Conservation (phyloP, 768 basidiomycete genomes). For the Hirschioporus abietinus region DNA sequence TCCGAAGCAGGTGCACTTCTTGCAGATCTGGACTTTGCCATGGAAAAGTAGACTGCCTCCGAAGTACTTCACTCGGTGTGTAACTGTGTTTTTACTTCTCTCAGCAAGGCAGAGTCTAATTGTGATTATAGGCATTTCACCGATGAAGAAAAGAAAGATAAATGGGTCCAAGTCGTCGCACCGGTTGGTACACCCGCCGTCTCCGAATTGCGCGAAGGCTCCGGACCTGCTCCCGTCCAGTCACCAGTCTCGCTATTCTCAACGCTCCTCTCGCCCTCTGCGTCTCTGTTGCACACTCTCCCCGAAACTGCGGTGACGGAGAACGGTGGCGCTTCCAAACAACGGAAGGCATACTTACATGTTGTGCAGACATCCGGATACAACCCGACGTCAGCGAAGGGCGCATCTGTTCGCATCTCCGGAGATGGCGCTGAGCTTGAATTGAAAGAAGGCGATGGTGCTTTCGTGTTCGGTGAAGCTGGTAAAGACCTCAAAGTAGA, state of each 20-base stretch:
- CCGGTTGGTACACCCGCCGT: conserved; percentile 60
- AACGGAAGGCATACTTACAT: conserved; percentile 75
- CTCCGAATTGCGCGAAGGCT: conserved; percentile 50
- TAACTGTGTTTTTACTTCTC: conserved; percentile 2
- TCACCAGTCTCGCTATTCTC: conserved; percentile 68
- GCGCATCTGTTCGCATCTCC: conserved; percentile 52
- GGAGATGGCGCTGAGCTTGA: conserved; percentile 37
- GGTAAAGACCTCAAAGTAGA: conserved; percentile 42
- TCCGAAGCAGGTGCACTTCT: conserved; percentile 44
- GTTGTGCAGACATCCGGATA: conserved; percentile 83
- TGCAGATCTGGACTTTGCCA: conserved; percentile 69
- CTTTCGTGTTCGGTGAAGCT: conserved; percentile 55
- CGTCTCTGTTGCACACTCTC: conserved; percentile 49
- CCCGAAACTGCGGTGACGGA: conserved; percentile 12
- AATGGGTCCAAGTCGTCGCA: conserved; percentile 70
- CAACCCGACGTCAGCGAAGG: conserved; percentile 49
- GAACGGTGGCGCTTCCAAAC: conserved; percentile 12
- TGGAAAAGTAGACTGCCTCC: conserved; percentile 48
- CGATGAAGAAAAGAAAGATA: conserved; percentile 76
- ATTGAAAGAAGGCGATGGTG: conserved; percentile 84
- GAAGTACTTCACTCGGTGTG: conserved; percentile 76
- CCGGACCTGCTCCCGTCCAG: conserved; percentile 80
- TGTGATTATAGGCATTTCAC: conserved; percentile 51
- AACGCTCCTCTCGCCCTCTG: conserved; percentile 57
- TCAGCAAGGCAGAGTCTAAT: neutral